A percentile compares a stretch with the other conserved stretches of the same genome.
Conservation (phyloP, 78 protist genomes). For the Chrysochromulina tobinii region DNA sequence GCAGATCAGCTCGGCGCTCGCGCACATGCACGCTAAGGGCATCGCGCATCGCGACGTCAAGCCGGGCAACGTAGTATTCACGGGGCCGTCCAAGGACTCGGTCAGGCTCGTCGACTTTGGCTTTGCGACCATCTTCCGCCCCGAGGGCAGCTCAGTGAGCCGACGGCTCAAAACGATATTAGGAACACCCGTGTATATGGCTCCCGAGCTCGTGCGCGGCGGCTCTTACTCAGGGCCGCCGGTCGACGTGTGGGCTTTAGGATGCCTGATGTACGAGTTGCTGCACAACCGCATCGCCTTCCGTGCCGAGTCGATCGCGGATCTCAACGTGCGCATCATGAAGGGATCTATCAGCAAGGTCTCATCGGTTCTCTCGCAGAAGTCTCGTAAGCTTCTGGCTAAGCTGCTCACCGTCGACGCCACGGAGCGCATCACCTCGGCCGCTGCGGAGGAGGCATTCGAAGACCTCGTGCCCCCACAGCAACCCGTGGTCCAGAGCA, state of each 20-base stretch:
- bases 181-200: neutral
- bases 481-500: too few species aligned
- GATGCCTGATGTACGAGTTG: neutral
- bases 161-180: neutral
- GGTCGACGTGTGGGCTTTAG: neutral
- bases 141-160: too few species aligned
- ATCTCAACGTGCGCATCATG: neutral
- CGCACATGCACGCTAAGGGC: conserved; percentile 74
- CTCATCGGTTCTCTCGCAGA: too few species aligned
- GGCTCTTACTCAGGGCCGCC: neutral
- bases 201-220: neutral
- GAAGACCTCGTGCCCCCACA: too few species aligned
- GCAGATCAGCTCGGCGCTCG: conserved; percentile 77
- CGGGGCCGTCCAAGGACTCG: conserved; percentile 60
- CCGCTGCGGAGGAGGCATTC: too few species aligned
- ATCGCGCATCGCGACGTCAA: conserved; percentile 73
- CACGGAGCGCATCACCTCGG: too few species aligned
- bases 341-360: too few species aligned
- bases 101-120: conserved; percentile 44
- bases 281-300: neutral
- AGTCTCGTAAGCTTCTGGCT: too few species aligned
- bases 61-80: conserved; percentile 87
- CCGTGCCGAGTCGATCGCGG: neutral
- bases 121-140: neutral
- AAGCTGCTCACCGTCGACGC: too few species aligned